Percentiles rank a stretch among this genome's conserved stretches.
Evolutionary conservation across 805 yeast genomes (phyloP).

Genomic region (Starmerella khaoyaiensis): DNA sequence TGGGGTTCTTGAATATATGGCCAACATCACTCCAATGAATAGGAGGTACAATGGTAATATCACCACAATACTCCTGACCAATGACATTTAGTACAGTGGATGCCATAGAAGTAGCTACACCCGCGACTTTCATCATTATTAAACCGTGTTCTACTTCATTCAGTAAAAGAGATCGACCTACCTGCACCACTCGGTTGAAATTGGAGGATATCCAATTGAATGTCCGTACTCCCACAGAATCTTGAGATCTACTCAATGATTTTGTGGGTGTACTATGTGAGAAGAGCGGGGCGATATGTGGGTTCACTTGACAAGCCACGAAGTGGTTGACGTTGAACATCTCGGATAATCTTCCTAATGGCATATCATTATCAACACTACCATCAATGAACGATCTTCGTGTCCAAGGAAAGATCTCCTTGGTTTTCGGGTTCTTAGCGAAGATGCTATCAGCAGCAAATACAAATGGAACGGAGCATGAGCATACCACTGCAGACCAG

Average conservation of each 20-base stretch:
- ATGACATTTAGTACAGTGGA: slow-evolving; percentile 64
- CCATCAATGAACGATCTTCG: slow-evolving; percentile 85
- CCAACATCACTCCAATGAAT: slow-evolving; percentile 43
- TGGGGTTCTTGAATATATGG: slow-evolving; percentile 65
- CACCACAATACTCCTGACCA: slow-evolving; percentile 83
- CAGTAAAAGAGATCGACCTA: slow-evolving; percentile 31
- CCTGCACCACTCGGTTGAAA: neutral
- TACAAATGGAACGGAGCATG: slow-evolving; percentile 87
- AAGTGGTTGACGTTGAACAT: slow-evolving; percentile 97
- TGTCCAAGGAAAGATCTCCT: slow-evolving; percentile 68
- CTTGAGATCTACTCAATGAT: neutral
- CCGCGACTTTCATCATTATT: slow-evolving; percentile 60
- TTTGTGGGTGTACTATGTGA: slow-evolving; percentile 1
- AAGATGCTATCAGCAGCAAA: slow-evolving; percentile 76
- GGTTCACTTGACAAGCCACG: slow-evolving; percentile 94
- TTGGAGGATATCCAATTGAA: neutral
- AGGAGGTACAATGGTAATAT: slow-evolving; percentile 82
- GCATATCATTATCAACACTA: slow-evolving; percentile 87
- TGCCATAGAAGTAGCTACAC: slow-evolving; percentile 57
- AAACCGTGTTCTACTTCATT: slow-evolving; percentile 69
- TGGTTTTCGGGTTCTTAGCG: slow-evolving; percentile 68
- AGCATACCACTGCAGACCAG: slow-evolving; percentile 82
- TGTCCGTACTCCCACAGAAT: neutral
- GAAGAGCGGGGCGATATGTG: slow-evolving; percentile 84
- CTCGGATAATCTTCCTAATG: slow-evolving; percentile 78